Percentiles rank a stretch among this genome's conserved stretches.
phyloP scores from a whole-genome alignment of 2,329 filamentous ascomycete genomes.

The Phaeophleospora eucalypticola region DNA sequence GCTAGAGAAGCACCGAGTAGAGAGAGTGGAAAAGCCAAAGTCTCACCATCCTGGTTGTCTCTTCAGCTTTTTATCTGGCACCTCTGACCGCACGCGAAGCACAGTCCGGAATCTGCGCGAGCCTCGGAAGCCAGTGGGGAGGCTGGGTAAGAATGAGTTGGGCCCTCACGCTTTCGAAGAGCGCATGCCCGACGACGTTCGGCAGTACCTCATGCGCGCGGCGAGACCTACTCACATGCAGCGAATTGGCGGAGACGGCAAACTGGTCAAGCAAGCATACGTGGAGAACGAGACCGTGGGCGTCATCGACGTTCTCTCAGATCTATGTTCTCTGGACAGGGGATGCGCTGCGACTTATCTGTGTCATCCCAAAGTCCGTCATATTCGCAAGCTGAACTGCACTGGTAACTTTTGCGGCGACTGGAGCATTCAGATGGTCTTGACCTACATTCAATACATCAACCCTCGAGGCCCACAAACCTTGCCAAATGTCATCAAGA shows the following conservation, averaged over 20 bases:
- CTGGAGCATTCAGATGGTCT: slow-evolving; percentile 87
- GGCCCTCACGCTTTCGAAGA: slow-evolving; percentile 48
- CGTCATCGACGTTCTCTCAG: slow-evolving; percentile 44
- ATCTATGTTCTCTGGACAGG: slow-evolving; percentile 55
- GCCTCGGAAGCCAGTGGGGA: slow-evolving; percentile 18
- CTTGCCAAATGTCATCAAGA: slow-evolving; percentile 71
- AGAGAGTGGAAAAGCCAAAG: not conserved
- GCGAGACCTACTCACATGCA: slow-evolving; percentile 38
- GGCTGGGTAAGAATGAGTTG: slow-evolving; percentile 39
- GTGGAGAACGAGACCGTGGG: slow-evolving; percentile 45
- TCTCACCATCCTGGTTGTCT: slow-evolving; percentile 5
- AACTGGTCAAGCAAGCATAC: slow-evolving; percentile 38
- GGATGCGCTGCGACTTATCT: slow-evolving; percentile 69
- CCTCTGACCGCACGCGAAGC: slow-evolving; percentile 9
- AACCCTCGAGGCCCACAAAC: slow-evolving; percentile 23
- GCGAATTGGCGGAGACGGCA: slow-evolving; percentile 40
- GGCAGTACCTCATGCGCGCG: slow-evolving; percentile 38
- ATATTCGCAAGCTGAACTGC: slow-evolving; percentile 74
- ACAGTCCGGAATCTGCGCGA: slow-evolving; percentile 8
- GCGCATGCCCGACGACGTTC: slow-evolving; percentile 43
- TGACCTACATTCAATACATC: slow-evolving; percentile 62
- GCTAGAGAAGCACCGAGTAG: slow-evolving; percentile 11
- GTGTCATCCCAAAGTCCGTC: slow-evolving; percentile 69
- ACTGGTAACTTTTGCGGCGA: slow-evolving; percentile 95
- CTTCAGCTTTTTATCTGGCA: slow-evolving; percentile 17